phyloP scores from a whole-genome alignment of 1,139 yeast genomes.

The Pichia cactophila region DNA sequence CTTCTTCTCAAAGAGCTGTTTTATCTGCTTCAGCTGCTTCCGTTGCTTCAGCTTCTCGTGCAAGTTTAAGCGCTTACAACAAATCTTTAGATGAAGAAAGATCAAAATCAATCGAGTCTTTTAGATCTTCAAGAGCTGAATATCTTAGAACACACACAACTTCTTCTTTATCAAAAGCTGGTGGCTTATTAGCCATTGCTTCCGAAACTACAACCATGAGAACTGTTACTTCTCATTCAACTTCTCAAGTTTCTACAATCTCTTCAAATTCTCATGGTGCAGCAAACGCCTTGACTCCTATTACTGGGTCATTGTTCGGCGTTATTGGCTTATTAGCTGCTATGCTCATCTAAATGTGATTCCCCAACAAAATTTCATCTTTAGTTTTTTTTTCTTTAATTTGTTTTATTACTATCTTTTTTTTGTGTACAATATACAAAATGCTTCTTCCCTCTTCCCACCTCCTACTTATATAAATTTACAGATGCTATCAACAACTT shows the following conservation, averaged over 20 bases:
- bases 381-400: not conserved
- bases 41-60: slow-evolving; percentile 18
- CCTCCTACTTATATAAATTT: not conserved
- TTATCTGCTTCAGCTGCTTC: slow-evolving; percentile 14
- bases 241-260: slow-evolving; percentile 12
- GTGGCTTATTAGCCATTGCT: slow-evolving; percentile 29
- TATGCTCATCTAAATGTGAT: slow-evolving; percentile 35
- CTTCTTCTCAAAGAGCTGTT: slow-evolving; percentile 9
- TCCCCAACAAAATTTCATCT: not conserved
- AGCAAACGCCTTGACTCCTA: slow-evolving; percentile 32
- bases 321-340: slow-evolving; percentile 44
- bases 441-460: not conserved
- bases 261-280: slow-evolving; percentile 18
- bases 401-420: not conserved
- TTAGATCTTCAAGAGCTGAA: slow-evolving; percentile 10
- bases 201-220: slow-evolving; percentile 21
- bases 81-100: slow-evolving; percentile 11
- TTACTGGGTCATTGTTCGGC: slow-evolving; percentile 41
- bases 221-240: slow-evolving; percentile 26
- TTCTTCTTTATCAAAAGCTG: slow-evolving; percentile 16
- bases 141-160: slow-evolving; percentile 26
- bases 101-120: slow-evolving; percentile 19
- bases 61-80: slow-evolving; percentile 12
- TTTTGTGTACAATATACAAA: not conserved
- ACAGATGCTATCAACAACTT: not conserved